phyloP scores from a whole-genome alignment of 2,329 filamentous ascomycete species.

The Fusarium incarnatum region DNA sequence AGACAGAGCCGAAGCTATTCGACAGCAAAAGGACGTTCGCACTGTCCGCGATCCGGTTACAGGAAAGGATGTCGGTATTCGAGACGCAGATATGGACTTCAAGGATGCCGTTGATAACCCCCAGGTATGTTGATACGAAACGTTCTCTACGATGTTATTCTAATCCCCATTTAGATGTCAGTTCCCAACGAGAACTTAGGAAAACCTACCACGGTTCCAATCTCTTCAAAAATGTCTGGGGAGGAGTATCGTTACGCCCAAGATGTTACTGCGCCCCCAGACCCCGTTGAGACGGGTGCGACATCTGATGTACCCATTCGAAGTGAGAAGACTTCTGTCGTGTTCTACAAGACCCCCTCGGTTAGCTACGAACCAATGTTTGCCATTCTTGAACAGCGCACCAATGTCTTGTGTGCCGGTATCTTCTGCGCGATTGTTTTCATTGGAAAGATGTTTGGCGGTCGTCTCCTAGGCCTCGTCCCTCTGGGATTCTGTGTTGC shows the following conservation, averaged over 20 bases:
- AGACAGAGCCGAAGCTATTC: slow-evolving; percentile 45
- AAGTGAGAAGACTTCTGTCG: slow-evolving; percentile 94
- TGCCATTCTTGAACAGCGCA: slow-evolving; percentile 77
- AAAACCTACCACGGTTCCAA: slow-evolving; percentile 78
- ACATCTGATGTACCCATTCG: slow-evolving; percentile 96
- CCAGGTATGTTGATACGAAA: slow-evolving; percentile 59
- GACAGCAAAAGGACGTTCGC: slow-evolving; percentile 67
- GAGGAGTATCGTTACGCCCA: slow-evolving; percentile 87
- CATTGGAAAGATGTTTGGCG: slow-evolving; percentile 83
- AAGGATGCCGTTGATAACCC: slow-evolving; percentile 79
- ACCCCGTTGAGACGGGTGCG: slow-evolving; percentile 81
- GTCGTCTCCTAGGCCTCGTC: slow-evolving; percentile 79
- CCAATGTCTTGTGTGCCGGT: slow-evolving; percentile 74
- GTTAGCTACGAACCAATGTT: slow-evolving; percentile 93
- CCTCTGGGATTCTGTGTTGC: slow-evolving; percentile 77
- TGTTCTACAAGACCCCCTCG: slow-evolving; percentile 94
- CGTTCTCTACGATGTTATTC: background rate
- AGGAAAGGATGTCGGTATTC: slow-evolving; percentile 85
- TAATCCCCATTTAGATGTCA: slow-evolving; percentile 63
- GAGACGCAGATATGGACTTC: slow-evolving; percentile 78
- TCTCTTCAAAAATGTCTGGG: slow-evolving; percentile 75
- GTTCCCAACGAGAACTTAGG: slow-evolving; percentile 91
- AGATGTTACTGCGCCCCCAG: slow-evolving; percentile 90
- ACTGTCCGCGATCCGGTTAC: slow-evolving; percentile 89
- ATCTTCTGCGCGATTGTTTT: slow-evolving; percentile 81